Conservation (phyloP, 2,329 filamentous ascomycete species). For the Aspergillus jensenii region DNA sequence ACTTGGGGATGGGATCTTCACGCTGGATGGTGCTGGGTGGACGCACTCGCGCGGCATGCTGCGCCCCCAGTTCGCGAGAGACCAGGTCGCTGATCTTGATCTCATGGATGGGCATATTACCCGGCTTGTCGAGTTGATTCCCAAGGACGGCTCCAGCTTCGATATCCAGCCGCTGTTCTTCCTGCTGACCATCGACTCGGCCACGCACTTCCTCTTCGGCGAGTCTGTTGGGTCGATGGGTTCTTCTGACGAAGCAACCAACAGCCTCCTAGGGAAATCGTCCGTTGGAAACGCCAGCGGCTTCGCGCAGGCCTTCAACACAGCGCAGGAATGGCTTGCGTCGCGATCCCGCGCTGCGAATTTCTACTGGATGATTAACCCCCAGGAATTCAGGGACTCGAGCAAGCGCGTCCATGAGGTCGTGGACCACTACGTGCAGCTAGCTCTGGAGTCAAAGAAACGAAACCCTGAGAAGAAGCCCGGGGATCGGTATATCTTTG, state of each 20-base stretch:
- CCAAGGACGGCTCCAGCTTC: background rate
- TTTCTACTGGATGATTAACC: too few relatives aligned
- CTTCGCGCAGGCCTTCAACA: too few relatives aligned
- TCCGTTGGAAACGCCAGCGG: too few relatives aligned
- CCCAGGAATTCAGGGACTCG: too few relatives aligned
- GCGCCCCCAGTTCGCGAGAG: background rate
- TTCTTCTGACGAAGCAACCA: constrained; percentile 13
- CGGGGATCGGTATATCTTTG: too few relatives aligned
- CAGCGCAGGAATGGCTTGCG: too few relatives aligned
- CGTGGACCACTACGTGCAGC: too few relatives aligned
- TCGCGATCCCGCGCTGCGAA: too few relatives aligned
- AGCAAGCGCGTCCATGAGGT: too few relatives aligned
- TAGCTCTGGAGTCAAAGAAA: too few relatives aligned
- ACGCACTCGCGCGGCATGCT: background rate
- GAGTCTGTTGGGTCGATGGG: background rate
- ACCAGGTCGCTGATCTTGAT: background rate
- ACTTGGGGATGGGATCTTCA: background rate
- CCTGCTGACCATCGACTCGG: background rate
- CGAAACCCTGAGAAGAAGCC: too few relatives aligned
- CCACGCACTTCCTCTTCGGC: background rate
- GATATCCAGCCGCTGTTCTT: constrained; percentile 8
- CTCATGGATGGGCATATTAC: background rate
- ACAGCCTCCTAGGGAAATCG: background rate
- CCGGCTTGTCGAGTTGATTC: background rate
- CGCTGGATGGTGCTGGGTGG: background rate